Evolutionary conservation across 306 rosid genomes (phyloP), one percentile per base, ranked within the genome.

Genomic region (Prosopis cineraria): DNA sequence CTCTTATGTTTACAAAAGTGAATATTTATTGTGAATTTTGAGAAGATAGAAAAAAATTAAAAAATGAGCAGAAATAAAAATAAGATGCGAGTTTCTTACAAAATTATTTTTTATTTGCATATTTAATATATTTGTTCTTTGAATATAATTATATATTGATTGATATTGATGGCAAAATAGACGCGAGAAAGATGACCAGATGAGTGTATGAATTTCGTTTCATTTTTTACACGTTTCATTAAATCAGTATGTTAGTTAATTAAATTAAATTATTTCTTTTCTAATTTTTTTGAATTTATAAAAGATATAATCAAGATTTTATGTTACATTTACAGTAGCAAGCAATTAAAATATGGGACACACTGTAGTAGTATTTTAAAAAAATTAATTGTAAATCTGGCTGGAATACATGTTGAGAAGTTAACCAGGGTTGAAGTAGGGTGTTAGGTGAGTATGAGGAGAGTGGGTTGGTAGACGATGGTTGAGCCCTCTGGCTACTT

Each of bases 401-500:
- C 17, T 43, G 47, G 11, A 43, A 43, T 43, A 2, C 5, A 39
- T 8, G 8, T 11, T 43, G 3, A 43, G 16, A 22, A 55, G 11
- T 6, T 67, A 67, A 68, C 52, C 22, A 59, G 41, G 82, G 90
- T 88, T 88, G n/a, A 84, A 70, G 68, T 25, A 0, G 13, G 27
- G 85, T 62, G 90, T 85, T 90, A 79, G 91, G 92, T 90, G 91
- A 62, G 78, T 75, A 83, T 88, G 92, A 87, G 87, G 29, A 34
- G 87, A 72, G 87, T 72, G 90, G 89, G 79, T 90, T 86, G 94
- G 95, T 82, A 43, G 87, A 86, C 93, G 80, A 82, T 75, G 72
- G 85, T 66, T 83, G 14, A 62, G 78, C 52, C 34, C n/a, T 75
- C 45, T 13, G 52, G 33, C 72, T 34, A 13, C 72, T 81, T 75